These are phyloP conservation scores for Melaleuca alternifolia DNA, from an alignment of 345 rosid species.

Conservation along the genomic window DNA sequence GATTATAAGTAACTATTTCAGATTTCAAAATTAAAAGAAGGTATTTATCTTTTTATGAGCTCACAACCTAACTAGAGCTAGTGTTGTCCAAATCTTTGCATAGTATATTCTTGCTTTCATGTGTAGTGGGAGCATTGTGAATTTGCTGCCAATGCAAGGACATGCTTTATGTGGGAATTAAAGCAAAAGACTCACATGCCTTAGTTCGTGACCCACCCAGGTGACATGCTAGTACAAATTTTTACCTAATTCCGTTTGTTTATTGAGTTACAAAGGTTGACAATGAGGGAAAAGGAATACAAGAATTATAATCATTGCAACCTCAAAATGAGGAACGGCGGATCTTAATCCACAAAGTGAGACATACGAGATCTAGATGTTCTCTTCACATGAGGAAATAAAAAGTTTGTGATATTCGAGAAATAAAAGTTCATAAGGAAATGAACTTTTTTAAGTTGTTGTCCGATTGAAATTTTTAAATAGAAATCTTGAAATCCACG, in stretches of 20 bases:
- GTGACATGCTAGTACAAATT: not conserved
- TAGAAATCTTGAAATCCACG: not conserved
- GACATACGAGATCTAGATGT: not conserved
- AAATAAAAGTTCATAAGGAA: no score
- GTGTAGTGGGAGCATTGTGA: not conserved
- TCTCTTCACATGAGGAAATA: not conserved
- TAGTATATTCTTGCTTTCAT: not conserved
- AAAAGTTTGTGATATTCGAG: not conserved
- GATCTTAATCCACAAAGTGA: not conserved
- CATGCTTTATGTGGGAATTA: not conserved
- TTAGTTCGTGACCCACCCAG: not conserved
- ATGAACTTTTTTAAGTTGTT: not conserved
- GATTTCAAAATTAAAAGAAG: not conserved
- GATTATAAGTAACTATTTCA: not conserved
- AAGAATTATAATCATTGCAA: not conserved
- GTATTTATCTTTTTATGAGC: not conserved
- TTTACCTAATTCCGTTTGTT: not conserved
- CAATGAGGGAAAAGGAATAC: not conserved
- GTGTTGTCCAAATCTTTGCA: not conserved
- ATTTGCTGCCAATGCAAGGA: not conserved
- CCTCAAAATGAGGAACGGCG: not conserved
- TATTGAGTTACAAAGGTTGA: not conserved
- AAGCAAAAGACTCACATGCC: not conserved
- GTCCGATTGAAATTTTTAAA: not conserved
- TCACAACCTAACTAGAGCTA: not conserved